These are phyloP conservation scores for Hanseniaspora pseudoguilliermondii DNA, from an alignment of 805 yeast genomes.

Conservation along the genomic window DNA sequence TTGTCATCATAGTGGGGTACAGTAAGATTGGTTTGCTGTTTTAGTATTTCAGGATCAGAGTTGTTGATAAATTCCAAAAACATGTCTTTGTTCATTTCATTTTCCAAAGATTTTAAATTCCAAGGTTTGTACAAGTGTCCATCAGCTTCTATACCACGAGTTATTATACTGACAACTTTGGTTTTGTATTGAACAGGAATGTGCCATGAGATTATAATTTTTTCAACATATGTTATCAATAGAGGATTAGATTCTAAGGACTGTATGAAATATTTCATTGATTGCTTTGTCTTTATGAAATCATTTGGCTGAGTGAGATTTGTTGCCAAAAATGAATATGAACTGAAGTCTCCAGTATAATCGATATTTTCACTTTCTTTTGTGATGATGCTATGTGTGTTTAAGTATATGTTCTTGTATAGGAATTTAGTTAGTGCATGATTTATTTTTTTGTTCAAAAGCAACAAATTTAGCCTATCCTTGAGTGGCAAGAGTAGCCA, in stretches of 20 bases:
- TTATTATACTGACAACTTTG: background rate
- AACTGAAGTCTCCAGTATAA: background rate
- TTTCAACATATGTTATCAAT: background rate
- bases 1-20: background rate
- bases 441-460: background rate
- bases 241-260: background rate
- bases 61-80: background rate
- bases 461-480: background rate
- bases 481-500: slow-evolving; percentile 1
- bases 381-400: background rate
- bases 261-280: background rate
- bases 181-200: background rate
- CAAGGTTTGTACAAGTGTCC: background rate
- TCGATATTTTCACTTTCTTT: background rate
- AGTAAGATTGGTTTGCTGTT: background rate
- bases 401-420: slow-evolving; percentile 10
- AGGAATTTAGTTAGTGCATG: background rate
- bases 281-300: background rate
- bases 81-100: slow-evolving; percentile 3
- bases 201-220: slow-evolving; percentile 9
- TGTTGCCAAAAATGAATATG: background rate
- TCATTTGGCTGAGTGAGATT: background rate
- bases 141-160: background rate
- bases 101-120: slow-evolving; percentile 5
- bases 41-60: background rate